Base-by-base conservation (phyloP, 1,284 basidiomycete species). In the Malassezia nana region DNA sequence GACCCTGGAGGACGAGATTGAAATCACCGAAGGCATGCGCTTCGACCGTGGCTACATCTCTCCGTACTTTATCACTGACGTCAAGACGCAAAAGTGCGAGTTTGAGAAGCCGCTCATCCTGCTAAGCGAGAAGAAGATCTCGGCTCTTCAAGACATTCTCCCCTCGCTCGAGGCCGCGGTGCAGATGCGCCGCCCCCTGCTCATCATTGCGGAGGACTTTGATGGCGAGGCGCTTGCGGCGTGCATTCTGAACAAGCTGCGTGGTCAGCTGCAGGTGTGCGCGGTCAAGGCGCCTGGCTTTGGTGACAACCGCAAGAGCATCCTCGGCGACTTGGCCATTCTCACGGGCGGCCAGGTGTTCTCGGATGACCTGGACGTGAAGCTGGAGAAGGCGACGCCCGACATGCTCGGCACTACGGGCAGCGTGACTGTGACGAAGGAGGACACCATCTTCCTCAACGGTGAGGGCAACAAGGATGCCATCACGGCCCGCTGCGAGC, bases 41-140 rank as follows among this genome's bases (percentile, higher is more conserved):
- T 96, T 98, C 79, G 92, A 98, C 82, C 87, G 92, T 51, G 92
- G 92, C 40, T 98, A 84, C 83, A 94, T 96, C 78, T 91, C 88
- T 1, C 91, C 92, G 1, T 96, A 96, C 83, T 94, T 98, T 76
- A 86, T 98, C 78, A 98, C 92, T 69, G 90, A 98, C 78, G 86
- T 92, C 80, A 96, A 96, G 83, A 78, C 82, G 55, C 92, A 96
- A 77, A 90, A 89, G 76, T 85, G 86, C 78, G 91, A 98, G 76
- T 88, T 95, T 66, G 92, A 98, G 79, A 95, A 95, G 79, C 92
- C 92, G 13, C 78, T 86, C 66, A 84, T 96, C 69, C 82, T 96
- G 46, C 81, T 98, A 49, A 87, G 85, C 57, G 92, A 96, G 80
- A 96, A 96, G 84, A 98, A 96, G 82, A 96, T 98, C 69, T 91